Percentiles rank a stretch among this genome's conserved stretches.
These are phyloP conservation scores for Lignosus rhinocerotis DNA, from an alignment of 1,284 basidiomycete species.

Conservation along the genomic window DNA sequence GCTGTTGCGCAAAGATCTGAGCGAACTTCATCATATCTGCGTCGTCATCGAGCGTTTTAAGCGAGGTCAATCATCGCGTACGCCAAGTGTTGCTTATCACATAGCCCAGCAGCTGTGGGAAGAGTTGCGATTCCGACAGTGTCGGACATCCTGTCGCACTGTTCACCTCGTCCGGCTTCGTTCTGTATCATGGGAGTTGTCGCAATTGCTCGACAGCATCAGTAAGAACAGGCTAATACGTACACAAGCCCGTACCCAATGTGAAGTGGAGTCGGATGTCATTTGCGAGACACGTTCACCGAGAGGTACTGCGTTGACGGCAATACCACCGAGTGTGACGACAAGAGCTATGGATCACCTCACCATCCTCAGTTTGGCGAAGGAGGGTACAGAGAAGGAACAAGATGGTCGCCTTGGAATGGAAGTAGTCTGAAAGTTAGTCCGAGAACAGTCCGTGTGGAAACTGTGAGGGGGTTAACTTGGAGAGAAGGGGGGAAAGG, in stretches of 20 bases:
- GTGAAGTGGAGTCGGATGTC: conserved; percentile 31
- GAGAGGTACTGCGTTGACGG: conserved; percentile 12
- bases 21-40: too few species aligned
- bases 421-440: background rate
- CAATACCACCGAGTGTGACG: conserved; percentile 15
- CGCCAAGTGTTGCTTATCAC: too few species aligned
- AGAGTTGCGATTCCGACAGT: too few species aligned
- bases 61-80: too few species aligned
- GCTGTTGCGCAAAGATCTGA: too few species aligned
- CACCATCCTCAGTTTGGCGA: background rate
- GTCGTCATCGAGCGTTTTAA: too few species aligned
- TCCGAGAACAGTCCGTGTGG: background rate
- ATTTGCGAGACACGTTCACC: conserved; percentile 39
- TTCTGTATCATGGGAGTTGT: background rate
- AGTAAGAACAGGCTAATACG: conserved; percentile 5
- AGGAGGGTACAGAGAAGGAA: background rate
- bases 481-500: background rate
- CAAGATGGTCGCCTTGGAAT: background rate
- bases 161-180: conserved; percentile 1
- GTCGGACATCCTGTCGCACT: background rate
- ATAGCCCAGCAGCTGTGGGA: too few species aligned
- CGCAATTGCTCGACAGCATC: too few species aligned
- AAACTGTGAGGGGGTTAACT: background rate
- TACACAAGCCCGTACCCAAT: conserved; percentile 38
- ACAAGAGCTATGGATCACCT: background rate